Conservation (phyloP, 164 flowering plant genomes). For the Chimonanthus salicifolius region DNA sequence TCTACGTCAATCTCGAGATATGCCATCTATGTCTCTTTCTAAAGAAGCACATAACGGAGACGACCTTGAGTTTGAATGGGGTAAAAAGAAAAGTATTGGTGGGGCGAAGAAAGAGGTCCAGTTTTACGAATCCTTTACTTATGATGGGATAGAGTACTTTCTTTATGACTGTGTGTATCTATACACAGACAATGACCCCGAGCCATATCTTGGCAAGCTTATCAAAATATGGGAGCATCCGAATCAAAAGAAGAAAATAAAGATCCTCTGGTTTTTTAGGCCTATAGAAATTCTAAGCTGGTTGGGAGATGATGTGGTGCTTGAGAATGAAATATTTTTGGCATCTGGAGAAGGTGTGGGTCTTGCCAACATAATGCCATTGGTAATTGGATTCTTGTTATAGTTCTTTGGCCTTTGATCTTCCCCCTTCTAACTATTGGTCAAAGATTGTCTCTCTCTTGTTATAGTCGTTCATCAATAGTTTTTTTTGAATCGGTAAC, state of each 20-base stretch:
- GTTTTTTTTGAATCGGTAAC: no score
- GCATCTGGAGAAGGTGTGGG: constrained; percentile 79
- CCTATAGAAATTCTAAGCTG: constrained; percentile 48
- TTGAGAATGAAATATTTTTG: constrained; percentile 64
- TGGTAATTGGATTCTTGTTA: constrained; percentile 46
- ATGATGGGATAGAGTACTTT: constrained; percentile 62
- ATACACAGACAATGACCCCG: constrained; percentile 42
- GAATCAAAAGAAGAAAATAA: constrained; percentile 40
- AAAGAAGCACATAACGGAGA: constrained; percentile 26
- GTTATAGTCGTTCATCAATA: no score
- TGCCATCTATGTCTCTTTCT: constrained; percentile 21
- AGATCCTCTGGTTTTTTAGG: constrained; percentile 76
- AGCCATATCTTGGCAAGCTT: constrained; percentile 72
- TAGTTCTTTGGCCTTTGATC: neutral
- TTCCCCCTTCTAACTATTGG: neutral
- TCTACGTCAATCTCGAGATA: constrained; percentile 3
- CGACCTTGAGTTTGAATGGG: constrained; percentile 65
- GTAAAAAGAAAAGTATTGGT: constrained; percentile 58
- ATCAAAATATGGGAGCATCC: constrained; percentile 63
- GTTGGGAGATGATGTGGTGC: constrained; percentile 25
- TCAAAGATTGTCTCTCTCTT: neutral
- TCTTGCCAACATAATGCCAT: constrained; percentile 53
- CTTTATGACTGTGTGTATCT: constrained; percentile 66
- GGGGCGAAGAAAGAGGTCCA: constrained; percentile 47
- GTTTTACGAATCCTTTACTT: constrained; percentile 78